phyloP scores from a whole-genome alignment of 2,329 filamentous ascomycete genomes.

The Fusarium domesticum region DNA sequence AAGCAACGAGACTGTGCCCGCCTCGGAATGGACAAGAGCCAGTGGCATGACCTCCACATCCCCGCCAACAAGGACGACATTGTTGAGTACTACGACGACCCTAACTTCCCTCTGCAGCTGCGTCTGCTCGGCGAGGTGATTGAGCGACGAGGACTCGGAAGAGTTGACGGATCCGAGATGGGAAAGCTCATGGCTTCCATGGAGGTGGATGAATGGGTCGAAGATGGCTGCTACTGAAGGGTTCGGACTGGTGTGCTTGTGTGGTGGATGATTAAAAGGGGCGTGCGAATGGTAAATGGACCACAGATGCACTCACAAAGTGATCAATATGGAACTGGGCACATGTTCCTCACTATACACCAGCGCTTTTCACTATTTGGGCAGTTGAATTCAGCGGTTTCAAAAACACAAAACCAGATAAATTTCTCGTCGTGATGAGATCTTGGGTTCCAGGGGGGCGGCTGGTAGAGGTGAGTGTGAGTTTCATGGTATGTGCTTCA shows the following conservation, averaged over 20 bases:
- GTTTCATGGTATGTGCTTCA: too few species aligned
- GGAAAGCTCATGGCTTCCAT: conserved; percentile 21
- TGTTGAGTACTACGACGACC: conserved; percentile 42
- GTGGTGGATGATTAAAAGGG: not conserved
- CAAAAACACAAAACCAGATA: too few species aligned
- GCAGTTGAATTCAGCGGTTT: too few species aligned
- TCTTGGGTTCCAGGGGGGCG: too few species aligned
- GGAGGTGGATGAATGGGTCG: conserved; percentile 12
- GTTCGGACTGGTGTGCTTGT: not conserved
- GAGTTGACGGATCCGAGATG: conserved; percentile 27
- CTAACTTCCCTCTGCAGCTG: conserved; percentile 47
- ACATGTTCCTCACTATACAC: too few species aligned
- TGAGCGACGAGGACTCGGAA: conserved; percentile 32
- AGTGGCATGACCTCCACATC: conserved; percentile 26
- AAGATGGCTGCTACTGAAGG: not conserved
- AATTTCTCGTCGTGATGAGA: too few species aligned
- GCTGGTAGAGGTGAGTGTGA: too few species aligned
- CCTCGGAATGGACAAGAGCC: conserved; percentile 28
- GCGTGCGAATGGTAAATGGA: too few species aligned
- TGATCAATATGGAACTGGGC: too few species aligned
- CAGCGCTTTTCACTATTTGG: too few species aligned
- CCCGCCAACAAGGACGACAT: conserved; percentile 36
- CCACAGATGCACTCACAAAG: too few species aligned
- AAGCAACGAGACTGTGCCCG: conserved; percentile 39
- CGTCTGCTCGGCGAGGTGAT: conserved; percentile 46